Evolutionary conservation across 2,329 filamentous ascomycete species (phyloP), one percentile per base, ranked within the genome.

Genomic region (Meredithiella fracta): DNA sequence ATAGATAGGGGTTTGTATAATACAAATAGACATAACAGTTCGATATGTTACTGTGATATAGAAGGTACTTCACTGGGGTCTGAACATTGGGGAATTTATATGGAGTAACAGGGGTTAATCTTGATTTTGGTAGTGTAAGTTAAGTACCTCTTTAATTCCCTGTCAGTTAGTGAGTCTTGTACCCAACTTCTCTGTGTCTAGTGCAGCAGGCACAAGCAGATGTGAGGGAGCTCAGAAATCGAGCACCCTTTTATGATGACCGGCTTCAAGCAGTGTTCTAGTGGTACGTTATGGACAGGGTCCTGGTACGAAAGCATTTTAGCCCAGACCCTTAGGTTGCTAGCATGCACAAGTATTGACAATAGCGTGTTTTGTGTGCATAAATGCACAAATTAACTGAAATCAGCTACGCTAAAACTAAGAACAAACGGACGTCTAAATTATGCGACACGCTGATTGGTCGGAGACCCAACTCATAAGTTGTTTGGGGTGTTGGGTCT

Each of bases 31-130:
- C 7, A 8, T 44, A 44, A 44, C 40, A 44, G 40, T n/a, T 20
- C 17, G 11, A 22, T 44, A n/a, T 9, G n/a, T 8, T 17, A 44
- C 40, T 3, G n/a, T 9, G 7, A 22, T n/a, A 2, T n/a, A n/a
- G 3, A 2, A 22, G 11, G 40, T 44, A 44, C 40, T 17, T 44
- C 2, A 7, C 40, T 44, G 40, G 40, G 40, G 14, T 20, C 40
- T 44, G 40, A 22, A 3, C 15, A 7, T 22, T 17, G 40, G 40
- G 40, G 40, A n/a, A n/a, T 15, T 44, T 44, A n/a, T 44, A 31
- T 31, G 49, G 49, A 31, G 26, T n/a, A 51, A 29, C 49, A 51
- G 49, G 49, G 23, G 49, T 51, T 31, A 51, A 51, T 26, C 49
- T 22, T 6, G 25, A 23, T 31, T 25, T 20, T 8, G 25, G 26